Evolutionary conservation across 2,329 filamentous ascomycete genomes (phyloP), one percentile per base, ranked within the genome.

Genomic region (Podosphaera aphanis): DNA sequence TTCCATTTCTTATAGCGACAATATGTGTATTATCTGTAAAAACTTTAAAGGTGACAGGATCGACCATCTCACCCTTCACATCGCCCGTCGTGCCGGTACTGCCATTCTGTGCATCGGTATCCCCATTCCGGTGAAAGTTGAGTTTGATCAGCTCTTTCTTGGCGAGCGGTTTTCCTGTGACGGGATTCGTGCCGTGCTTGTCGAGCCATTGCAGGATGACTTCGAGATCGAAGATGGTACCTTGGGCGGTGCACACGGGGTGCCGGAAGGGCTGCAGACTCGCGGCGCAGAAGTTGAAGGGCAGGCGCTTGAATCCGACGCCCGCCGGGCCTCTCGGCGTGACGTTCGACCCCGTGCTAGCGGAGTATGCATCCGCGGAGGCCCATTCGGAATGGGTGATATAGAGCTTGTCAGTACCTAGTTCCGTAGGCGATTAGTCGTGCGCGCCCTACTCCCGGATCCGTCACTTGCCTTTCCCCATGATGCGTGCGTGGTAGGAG

Each of bases 361-460:
- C 84, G 27, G 82, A 81, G 63, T 83, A 94, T 48, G 83, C 77
- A 62, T 94, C 86, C 42, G 79, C 76, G 5, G 85, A 93, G 6
- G 84, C 79, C 90, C 90, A 98, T 69, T 98, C 90, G 36, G 83
- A 92, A 65, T 98, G 92, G 46, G 90, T 98, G 58, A 98, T 98
- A 71, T 77, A 68, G 38, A 45, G 20, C 15, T 45, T 38, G 35
- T 45, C 19, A 45, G 43, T 29, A 39, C 33, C 33, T 45, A 16
- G 16, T 13, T 15, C 5, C 11, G 7, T 41, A 10, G 16, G 18
- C 15, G 16, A 25, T 41, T 7, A 23, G 6, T 21, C 21, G 13
- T 15, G 16, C 13, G 13, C 5, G 15, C 16, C 15, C 13, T 20
- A 13, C 11, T 23, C n/a, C n/a, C n/a, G n/a, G n/a, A n/a, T n/a